Evolutionary conservation across 805 yeast species (phyloP), one percentile per base, ranked within the genome.

Genomic region (Saccharomycopsis sp.): DNA sequence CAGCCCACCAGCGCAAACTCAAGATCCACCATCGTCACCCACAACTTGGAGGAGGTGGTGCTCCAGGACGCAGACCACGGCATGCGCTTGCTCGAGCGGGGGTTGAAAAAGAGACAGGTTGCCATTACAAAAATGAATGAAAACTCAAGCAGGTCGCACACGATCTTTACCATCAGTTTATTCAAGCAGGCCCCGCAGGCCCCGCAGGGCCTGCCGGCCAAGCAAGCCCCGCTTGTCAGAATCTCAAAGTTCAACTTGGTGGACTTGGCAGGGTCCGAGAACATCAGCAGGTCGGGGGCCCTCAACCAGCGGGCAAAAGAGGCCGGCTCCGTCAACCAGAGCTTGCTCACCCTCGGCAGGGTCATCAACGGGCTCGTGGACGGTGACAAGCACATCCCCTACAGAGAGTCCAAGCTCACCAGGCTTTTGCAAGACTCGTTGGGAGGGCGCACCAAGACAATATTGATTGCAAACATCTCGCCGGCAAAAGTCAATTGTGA

Each of bases 251-350:
- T 85, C 56, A 85, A 87, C 54, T 63, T 87, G 17, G 97, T 89
- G 4, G 97, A 89, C 62, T 67, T 89, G 49, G 98, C 97, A 0
- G 97, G 98, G 0, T 83, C 95, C 4, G 98, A 89, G 57, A 88
- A 88, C 56, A 80, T 89, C 40, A 73, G 67, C 48, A 67, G 86
- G 52, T 83, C 95, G 0, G 98, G 98, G 2, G 95, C 96, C 0
- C 68, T 75, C 18, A 77, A 82, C 50, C 80, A 76, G 55, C 68
- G 95, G 33, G 96, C 95, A 0, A 77, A 86, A 50, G 98, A 89
- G 55, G 95, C 96, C 0, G 96, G 96, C 0, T 75, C 85, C 15
- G 88, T 88, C 38, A 89, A 89, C 59, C 95, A 86, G 58, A 80
- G 94, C 58, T 64, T 89, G 39, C 62, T 89, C 27, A 80, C 96